Base-by-base conservation (phyloP, 345 rosid genomes). In the Kandelia obovata region DNA sequence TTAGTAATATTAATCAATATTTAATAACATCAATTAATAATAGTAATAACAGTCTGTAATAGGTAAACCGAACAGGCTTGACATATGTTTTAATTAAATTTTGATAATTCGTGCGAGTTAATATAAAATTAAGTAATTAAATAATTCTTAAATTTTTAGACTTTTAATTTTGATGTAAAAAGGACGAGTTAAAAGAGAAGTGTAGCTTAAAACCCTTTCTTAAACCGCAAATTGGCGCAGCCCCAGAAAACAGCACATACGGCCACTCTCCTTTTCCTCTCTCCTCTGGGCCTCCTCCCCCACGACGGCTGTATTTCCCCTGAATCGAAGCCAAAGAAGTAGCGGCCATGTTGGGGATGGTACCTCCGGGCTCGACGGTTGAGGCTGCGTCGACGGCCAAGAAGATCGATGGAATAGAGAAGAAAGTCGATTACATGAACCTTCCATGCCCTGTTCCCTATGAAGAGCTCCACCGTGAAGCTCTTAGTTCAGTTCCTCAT, bases 391-490 rank as follows among this genome's bases (percentile, higher is more conserved):
- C 65, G 1, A 28, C 71, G 17, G 68, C 23, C 23, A 69, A 64
- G 17, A 79, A 71, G 69, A 27, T 59, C 58, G 78, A 81, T 73
- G 76, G 28, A 53, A 84, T 67, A n/a, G 49, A 69, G 28, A 89
- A 84, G 77, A 89, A 83, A 75, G 85, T 81, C 7, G 92, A 93
- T 71, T 93, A 86, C 86, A 64, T 78, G 65, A 83, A 88, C 67
- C 90, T 93, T 53, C 96, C 96, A 58, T 91, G 96, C 73, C 98
- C 98, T 64, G 78, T 91, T 78, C 92, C 98, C 39, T 93, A 85
- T 46, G 98, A 93, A 60, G 98, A 93, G 78, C 76, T 91, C 79
- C 96, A 91, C 77, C 96, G 98, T 2, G 97, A 93, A 84, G 93
- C 96, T 71, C 79, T 86, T 70, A 91, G 97, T 93, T 56, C 66